Conservation (phyloP, 306 rosid species). For the Rosa multiflora region DNA sequence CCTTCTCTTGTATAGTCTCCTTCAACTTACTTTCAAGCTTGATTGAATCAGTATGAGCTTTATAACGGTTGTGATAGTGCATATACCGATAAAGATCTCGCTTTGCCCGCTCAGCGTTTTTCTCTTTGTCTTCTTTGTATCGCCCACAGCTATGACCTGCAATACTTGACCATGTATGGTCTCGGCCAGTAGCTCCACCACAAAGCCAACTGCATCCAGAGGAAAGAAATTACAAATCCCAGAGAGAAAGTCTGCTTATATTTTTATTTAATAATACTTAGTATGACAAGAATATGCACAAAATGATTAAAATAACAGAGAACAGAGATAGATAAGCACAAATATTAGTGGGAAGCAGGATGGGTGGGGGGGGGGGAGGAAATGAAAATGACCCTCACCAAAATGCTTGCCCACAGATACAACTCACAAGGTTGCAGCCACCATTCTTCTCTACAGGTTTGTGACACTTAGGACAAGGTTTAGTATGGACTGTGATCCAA, state of each 20-base stretch:
- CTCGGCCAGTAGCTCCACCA: slow-evolving; percentile 93
- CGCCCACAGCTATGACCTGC: slow-evolving; percentile 97
- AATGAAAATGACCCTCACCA: slow-evolving; percentile 53
- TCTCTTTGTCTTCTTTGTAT: slow-evolving; percentile 58
- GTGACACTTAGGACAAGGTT: slow-evolving; percentile 93
- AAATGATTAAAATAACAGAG: slow-evolving; percentile 2
- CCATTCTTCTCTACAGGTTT: slow-evolving; percentile 98
- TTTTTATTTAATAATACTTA: background rate
- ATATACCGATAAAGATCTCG: slow-evolving; percentile 77
- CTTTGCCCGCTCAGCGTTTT: slow-evolving; percentile 81
- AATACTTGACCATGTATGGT: slow-evolving; percentile 84
- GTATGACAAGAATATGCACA: slow-evolving; percentile 5
- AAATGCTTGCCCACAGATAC: slow-evolving; percentile 94
- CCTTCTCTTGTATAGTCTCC: slow-evolving; percentile 60
- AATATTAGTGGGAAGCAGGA: background rate
- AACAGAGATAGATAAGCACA: slow-evolving; percentile 8
- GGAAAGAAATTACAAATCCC: slow-evolving; percentile 11
- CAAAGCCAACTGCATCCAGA: slow-evolving; percentile 87
- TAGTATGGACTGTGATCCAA: slow-evolving; percentile 96
- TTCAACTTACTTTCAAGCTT: slow-evolving; percentile 82
- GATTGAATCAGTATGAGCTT: slow-evolving; percentile 97
- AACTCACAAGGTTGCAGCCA: slow-evolving; percentile 96
- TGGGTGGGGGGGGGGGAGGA: background rate
- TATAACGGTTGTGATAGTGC: slow-evolving; percentile 91
- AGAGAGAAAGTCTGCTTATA: background rate